Evolutionary conservation across 2,329 filamentous ascomycete genomes (phyloP), one percentile per base, ranked within the genome.

Genomic region (Pseudogymnoascus sp.): DNA sequence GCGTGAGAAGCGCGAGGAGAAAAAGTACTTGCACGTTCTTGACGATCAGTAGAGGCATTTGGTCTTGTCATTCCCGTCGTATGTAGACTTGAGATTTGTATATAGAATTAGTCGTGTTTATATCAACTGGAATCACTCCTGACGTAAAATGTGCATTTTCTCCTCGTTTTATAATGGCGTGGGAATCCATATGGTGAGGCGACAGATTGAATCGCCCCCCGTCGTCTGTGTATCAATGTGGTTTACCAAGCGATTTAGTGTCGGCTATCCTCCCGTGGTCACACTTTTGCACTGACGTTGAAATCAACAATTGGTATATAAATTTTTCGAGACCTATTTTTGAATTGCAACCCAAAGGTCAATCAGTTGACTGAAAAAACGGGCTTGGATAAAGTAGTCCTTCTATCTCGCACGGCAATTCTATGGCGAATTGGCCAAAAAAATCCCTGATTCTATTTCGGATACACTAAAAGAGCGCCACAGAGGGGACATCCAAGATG

Each of bases 1-100:
- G 80, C 90, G 89, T 77, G 95, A 99, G 83, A 95, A 88, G 83
- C 83, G 85, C 71, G 93, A 97, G 77, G 93, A 97, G 78, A 95
- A 88, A 84, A 95, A 97, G 82, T 99, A 96, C 76, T 80, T 97
- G 75, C 95, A 99, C 76, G 93, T 99, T 65, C 80, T 91, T 73
- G 91, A 96, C 75, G 88, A 95, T 76, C 85, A 92, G 82, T 95
- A 87, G 79, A 76, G 52, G 35, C 38, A 55, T 33, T 55, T 55
- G 28, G 28, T 18, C 25, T 60, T 8, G 8, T 14, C 16, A 45
- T 60, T 31, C n/a, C 59, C 28, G 21, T 55, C 49, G 49, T 55
- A 55, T 55, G 49, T 55, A 55, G 49, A 55, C 49, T 55, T 55
- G 49, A 55, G 28, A 55, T 33, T 55, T 55, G 49, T 55, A 55